phyloP scores from a whole-genome alignment of 495 filamentous ascomycete species.

The Choiromyces venosus region DNA sequence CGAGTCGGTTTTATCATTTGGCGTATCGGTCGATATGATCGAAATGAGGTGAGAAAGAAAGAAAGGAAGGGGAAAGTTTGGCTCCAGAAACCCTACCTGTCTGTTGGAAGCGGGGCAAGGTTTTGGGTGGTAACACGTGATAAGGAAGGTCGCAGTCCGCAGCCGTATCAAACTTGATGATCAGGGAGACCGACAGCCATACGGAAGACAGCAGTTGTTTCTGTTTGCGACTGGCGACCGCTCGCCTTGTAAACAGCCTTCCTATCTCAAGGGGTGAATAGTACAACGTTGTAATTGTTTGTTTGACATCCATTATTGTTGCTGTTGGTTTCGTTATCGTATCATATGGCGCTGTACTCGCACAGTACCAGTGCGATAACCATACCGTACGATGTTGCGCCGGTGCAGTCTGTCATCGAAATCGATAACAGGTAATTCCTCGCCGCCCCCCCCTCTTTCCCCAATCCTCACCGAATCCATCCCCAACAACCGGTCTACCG shows the following conservation, averaged over 20 bases:
- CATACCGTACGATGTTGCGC: background rate
- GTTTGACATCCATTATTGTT: background rate
- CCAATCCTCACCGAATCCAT: background rate
- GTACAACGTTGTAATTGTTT: background rate
- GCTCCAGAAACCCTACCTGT: background rate
- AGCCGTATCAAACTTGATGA: slow-evolving; percentile 1
- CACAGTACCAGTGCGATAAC: background rate
- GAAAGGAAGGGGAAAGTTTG: background rate
- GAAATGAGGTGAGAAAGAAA: background rate
- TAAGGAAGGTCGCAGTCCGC: slow-evolving; percentile 1
- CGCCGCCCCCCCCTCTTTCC: too few species aligned
- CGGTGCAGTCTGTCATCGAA: background rate
- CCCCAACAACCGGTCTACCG: background rate
- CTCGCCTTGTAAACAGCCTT: background rate
- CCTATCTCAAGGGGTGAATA: background rate
- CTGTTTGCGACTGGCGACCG: background rate
- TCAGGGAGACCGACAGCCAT: background rate
- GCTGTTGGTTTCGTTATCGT: background rate
- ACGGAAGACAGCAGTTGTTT: background rate
- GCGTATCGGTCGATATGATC: background rate
- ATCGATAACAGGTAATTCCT: background rate
- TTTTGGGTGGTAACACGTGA: background rate
- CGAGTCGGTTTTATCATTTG: background rate
- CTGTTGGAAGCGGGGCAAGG: background rate
- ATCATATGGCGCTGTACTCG: background rate